Evolutionary conservation across 2,329 filamentous ascomycete species (phyloP), one percentile per base, ranked within the genome.

Genomic region (Fusarium compactum): DNA sequence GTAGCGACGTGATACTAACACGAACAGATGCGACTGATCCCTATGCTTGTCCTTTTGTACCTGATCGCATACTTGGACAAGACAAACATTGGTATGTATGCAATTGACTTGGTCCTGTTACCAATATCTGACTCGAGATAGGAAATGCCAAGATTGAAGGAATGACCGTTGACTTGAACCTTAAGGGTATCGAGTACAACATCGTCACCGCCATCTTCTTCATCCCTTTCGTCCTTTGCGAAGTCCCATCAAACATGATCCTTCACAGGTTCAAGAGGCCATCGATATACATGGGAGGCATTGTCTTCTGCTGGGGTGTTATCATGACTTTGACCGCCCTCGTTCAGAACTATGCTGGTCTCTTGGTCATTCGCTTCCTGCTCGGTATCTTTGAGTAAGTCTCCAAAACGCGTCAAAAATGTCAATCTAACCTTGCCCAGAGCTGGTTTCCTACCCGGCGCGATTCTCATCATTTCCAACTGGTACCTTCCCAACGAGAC

Each of bases 151-250:
- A 70, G 29, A 65, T 76, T 16, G 74, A 74, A 8, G 75, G 75
- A 24, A 77, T 76, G 75, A 73, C 73, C 3, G 48, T 43, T 1
- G 73, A 77, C 24, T 66, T 76, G 15, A 27, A 58, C 15, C 73
- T 76, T 46, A 64, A 58, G 14, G 46, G 44, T 2, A 82, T 84
- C 27, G 83, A 90, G 75, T 92, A 91, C 79, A 91, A 91, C 76
- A 81, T 80, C 25, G 78, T 77, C 14, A 75, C 85, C 9, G 81
- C 82, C 1, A 77, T 85, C 8, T 72, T 72, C 52, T 72, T 72
- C 30, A 62, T 70, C 16, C 57, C 67, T 1, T 70, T 70, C 3
- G 57, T 62, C 6, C 22, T 70, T 14, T 70, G 53, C 12, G 60
- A 65, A 20, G 62, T 65, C 8, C 62, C 62, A 4, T 65, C 62